Percentiles rank a stretch among this genome's conserved stretches.
Conservation (phyloP, 768 basidiomycete genomes). For the Panellus pusillus region DNA sequence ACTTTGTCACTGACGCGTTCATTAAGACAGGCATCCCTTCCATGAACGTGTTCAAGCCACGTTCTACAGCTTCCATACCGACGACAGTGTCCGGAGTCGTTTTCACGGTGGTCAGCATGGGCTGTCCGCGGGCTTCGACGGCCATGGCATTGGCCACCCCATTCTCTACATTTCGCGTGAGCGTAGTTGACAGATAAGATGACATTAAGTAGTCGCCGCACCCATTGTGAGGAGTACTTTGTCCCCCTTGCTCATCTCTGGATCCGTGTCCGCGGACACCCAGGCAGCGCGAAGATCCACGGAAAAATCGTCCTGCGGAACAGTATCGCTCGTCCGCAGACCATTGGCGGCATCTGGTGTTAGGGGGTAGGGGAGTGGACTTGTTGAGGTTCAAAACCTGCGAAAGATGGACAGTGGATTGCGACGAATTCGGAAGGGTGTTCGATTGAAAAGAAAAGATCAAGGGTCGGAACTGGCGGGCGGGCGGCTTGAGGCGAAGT, state of each 20-base stretch:
- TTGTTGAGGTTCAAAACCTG: not conserved
- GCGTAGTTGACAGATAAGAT: not conserved
- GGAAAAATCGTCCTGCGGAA: slow-evolving; percentile 4
- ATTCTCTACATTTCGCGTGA: not conserved
- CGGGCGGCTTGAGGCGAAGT: too few species aligned
- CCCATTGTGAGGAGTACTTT: slow-evolving; percentile 2
- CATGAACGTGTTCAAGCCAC: slow-evolving; percentile 9
- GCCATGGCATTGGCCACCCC: slow-evolving; percentile 1
- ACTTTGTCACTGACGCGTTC: slow-evolving; percentile 3
- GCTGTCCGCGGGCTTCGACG: not conserved
- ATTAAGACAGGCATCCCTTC: slow-evolving; percentile 22
- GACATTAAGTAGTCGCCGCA: not conserved
- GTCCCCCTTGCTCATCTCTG: not conserved
- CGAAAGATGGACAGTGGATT: too few species aligned
- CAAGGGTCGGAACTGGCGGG: too few species aligned
- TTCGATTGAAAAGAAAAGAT: too few species aligned
- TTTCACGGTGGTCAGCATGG: not conserved
- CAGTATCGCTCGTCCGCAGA: too few species aligned
- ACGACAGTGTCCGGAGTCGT: slow-evolving; percentile 1
- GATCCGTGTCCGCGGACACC: not conserved
- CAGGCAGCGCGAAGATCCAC: not conserved
- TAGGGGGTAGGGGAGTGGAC: not conserved
- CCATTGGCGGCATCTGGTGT: not conserved
- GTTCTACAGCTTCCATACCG: slow-evolving; percentile 5
- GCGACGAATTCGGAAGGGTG: too few species aligned